Base-by-base conservation (phyloP, 768 basidiomycete species). In the Boletus vinaceobasis region DNA sequence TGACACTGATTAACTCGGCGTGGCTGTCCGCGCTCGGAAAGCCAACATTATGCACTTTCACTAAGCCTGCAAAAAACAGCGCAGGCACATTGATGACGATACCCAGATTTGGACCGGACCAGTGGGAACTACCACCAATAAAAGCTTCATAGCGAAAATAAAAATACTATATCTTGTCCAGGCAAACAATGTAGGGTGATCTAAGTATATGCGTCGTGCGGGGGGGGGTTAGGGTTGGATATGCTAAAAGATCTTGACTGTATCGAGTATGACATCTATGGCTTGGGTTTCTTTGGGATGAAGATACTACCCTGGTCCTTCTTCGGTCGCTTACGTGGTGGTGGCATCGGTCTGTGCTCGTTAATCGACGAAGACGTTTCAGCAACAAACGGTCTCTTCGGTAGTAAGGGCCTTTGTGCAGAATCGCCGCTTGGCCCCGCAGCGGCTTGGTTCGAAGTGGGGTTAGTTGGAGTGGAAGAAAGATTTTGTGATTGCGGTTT, bases 21-120 rank as follows among this genome's bases (percentile, higher is more conserved):
- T 99, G 97, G 97, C 73, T 99, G 35, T 78, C 91, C 2, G 78
- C 79, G 0, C 78, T 98, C 8, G 95, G 90, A 10, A 86, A 82
- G 50, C 75, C 79, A n/a, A 77, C 87, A 0, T 72, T 98, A 23
- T 98, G 95, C 71, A 87, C 88, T 1, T 97, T 90, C 70, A 93
- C 91, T 7, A 94, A 93, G 71, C 90, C 92, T 1, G 69, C 83
- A 26, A 88, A 87, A 70, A 86, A 86, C 49, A 82, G 74, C 39
- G 72, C 77, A 1, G 88, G 93, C 7, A 73, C 79, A 10, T 73
- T 86, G 55, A 85, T 93, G 79, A 82, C 86, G 10, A 83, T 87
- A 45, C 96, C 96, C 0, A 83, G 80, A 49, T 98, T 94, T 69
- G 93, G 93, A 10, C 86, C 86, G 37, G 83, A 87, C 31, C 84